Base-by-base conservation (phyloP, 345 rosid genomes). In the Boechera divaricarpa region DNA sequence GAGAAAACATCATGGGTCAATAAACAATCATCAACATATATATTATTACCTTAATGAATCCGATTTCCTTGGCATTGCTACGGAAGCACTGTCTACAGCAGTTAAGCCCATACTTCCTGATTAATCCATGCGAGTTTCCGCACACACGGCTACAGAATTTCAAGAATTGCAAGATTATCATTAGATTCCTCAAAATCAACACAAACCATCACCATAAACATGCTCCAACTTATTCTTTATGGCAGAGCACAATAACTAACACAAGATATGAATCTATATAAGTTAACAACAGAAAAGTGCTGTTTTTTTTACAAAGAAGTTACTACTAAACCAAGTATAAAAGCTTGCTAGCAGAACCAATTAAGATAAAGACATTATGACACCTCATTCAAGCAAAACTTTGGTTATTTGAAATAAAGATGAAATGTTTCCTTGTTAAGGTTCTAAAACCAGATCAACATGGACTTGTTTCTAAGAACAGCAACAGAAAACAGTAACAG, bases 41-140 rank as follows among this genome's bases (percentile, higher is more conserved):
- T 13, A 15, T 38, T 7, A 10, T 31, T 56, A 87, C 91, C 91
- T 87, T 85, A 9, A 87, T 85, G 84, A 87, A 87, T 16, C 89
- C 91, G 39, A 71, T 79, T 45, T 79, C 77, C 49, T 77, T 71
- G 60, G 85, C 85, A 60, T 82, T 73, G 83, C 87, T 69, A 31
- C 82, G 81, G 60, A 64, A 78, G 15, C 80, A 74, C 67, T 85
- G 77, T 13, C 70, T 69, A 24, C 85, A 82, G 47, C 81, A 82
- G 77, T 70, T 82, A 6, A 79, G 85, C 0, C 76, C 83, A 67
- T 82, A 82, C 82, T 82, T 82, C 32, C 81, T 67, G 41, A 82
- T 82, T 10, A 82, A 42, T 13, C 83, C 85, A 63, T 82, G 85
- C 0, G 85, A 81, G 73, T 82, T 82, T 63, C 85, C 83, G 2